Conservation (phyloP, 495 filamentous ascomycete genomes). For the Penicillium flavigenum region DNA sequence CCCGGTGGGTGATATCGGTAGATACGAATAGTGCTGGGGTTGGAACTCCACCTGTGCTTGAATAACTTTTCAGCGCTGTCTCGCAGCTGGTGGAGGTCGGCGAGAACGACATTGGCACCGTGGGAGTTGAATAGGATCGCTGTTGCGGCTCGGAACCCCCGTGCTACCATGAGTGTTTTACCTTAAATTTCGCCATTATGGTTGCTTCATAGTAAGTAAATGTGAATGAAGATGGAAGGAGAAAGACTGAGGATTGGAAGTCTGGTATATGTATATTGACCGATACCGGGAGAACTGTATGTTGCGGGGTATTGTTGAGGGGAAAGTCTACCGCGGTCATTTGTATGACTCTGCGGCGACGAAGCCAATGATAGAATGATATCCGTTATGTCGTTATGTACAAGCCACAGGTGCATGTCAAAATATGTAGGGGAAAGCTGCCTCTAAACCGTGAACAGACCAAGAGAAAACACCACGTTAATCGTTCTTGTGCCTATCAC, state of each 20-base stretch:
- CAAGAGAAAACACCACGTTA: constrained; percentile 1
- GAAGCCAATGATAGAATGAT: not conserved
- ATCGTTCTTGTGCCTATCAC: constrained; percentile 25
- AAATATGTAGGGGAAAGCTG: not conserved
- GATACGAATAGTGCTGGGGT: constrained; percentile 22
- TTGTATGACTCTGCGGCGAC: not conserved
- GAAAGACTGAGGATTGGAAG: not conserved
- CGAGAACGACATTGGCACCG: constrained; percentile 33
- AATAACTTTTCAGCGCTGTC: constrained; percentile 21
- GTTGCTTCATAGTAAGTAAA: not conserved
- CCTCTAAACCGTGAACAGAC: not conserved
- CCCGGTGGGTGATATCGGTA: constrained; percentile 29
- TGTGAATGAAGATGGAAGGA: not conserved
- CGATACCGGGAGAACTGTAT: constrained; percentile 5
- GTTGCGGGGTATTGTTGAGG: constrained; percentile 9
- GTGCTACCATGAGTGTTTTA: no score
- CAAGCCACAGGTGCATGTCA: not conserved
- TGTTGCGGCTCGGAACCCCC: constrained; percentile 40
- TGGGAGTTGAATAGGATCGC: constrained; percentile 25
- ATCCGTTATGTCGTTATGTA: not conserved
- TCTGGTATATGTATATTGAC: not conserved
- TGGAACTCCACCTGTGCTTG: constrained; percentile 8
- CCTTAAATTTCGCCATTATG: no score
- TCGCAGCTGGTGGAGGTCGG: constrained; percentile 23
- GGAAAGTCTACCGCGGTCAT: not conserved